Evolutionary conservation across 257 asterid species (phyloP).

Genomic region (Parsonsia alboflavescens): DNA sequence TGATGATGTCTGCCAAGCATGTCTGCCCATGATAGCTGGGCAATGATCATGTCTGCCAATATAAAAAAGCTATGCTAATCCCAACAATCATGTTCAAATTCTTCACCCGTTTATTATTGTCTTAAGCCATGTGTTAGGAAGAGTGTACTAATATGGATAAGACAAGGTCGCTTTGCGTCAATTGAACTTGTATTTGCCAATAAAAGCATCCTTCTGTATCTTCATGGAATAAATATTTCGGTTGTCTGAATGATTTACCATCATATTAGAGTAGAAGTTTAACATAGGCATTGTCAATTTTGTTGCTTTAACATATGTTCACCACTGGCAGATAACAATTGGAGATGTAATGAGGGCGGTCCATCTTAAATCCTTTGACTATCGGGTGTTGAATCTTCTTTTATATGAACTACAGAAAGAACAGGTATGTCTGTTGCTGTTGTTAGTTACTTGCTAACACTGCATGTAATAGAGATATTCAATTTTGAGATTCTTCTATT

Average conservation of each 20-base stretch:
- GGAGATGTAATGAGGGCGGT: conserved; percentile 74
- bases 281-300: not conserved
- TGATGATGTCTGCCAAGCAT: too few species aligned
- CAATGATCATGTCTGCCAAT: too few species aligned
- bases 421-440: conserved; percentile 39
- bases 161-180: not conserved
- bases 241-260: not conserved
- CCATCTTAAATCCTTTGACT: conserved; percentile 87
- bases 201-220: not conserved
- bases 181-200: not conserved
- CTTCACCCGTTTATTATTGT: not conserved
- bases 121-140: not conserved
- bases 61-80: too few species aligned
- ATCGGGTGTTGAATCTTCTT: conserved; percentile 80
- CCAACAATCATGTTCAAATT: not conserved
- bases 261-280: not conserved
- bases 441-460: not conserved
- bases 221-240: not conserved
- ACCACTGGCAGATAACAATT: conserved; percentile 48
- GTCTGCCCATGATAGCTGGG: too few species aligned
- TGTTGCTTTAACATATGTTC: conserved; percentile 17
- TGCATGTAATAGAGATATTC: not conserved
- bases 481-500: not conserved
- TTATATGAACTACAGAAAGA: conserved; percentile 68
- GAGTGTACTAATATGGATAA: not conserved